Evolutionary conservation across 768 basidiomycete species (phyloP).

Genomic region (Rhodosporidiobolus sp.): DNA sequence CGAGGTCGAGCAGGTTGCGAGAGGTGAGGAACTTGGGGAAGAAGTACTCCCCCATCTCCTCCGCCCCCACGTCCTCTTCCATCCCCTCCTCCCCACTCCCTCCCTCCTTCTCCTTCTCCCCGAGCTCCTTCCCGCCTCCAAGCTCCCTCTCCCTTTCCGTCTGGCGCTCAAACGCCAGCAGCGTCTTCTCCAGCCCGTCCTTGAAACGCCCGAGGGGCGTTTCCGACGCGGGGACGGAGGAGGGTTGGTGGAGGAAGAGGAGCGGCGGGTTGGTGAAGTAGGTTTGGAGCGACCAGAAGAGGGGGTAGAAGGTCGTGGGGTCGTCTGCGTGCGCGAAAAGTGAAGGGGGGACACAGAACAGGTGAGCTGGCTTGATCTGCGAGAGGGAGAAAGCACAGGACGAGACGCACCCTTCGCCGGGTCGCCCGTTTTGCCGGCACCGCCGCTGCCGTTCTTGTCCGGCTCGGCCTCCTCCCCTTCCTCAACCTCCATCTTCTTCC

Average conservation of each 20-base stretch:
- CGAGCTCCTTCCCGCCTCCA: slow-evolving; percentile 37
- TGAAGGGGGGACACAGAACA: too few relatives aligned
- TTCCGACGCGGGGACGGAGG: slow-evolving; percentile 5
- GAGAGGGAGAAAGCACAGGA: neutral
- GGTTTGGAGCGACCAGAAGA: slow-evolving; percentile 84
- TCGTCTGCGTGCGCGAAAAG: neutral
- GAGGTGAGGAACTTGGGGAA: slow-evolving; percentile 91
- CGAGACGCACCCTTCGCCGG: neutral
- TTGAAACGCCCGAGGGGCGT: slow-evolving; percentile 65
- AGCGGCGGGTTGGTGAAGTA: slow-evolving; percentile 75
- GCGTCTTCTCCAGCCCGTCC: slow-evolving; percentile 65
- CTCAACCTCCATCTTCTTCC: slow-evolving; percentile 14
- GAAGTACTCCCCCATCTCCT: slow-evolving; percentile 67
- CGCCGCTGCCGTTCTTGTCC: neutral
- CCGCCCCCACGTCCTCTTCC: slow-evolving; percentile 28
- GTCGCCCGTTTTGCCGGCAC: too few relatives aligned
- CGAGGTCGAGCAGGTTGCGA: slow-evolving; percentile 78
- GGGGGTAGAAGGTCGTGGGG: slow-evolving; percentile 69
- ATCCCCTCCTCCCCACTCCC: slow-evolving; percentile 25
- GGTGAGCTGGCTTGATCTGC: too few relatives aligned
- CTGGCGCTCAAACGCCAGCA: slow-evolving; percentile 78
- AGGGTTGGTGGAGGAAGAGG: slow-evolving; percentile 51
- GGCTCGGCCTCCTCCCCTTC: slow-evolving; percentile 20
- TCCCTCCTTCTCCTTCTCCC: neutral
- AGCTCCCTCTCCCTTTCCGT: slow-evolving; percentile 83